Conservation (phyloP, 495 filamentous ascomycete species). For the Jackrogersella multiformis region DNA sequence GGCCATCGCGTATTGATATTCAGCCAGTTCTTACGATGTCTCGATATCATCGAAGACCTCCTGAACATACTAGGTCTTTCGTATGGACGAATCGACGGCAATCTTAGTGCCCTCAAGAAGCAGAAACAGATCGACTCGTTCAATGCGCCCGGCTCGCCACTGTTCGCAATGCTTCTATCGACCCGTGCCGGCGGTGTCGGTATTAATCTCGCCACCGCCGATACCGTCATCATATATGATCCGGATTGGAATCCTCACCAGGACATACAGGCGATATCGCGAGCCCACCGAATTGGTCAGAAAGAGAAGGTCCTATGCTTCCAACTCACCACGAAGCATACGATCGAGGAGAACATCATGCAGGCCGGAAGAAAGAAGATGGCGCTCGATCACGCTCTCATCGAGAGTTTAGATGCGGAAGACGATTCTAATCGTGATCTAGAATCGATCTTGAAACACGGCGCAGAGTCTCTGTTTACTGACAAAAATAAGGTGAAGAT, state of each 20-base stretch:
- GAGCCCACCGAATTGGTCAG: slow-evolving; percentile 95
- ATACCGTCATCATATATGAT: slow-evolving; percentile 98
- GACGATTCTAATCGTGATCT: slow-evolving; percentile 79
- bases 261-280: slow-evolving; percentile 93
- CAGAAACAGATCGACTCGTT: slow-evolving; percentile 93
- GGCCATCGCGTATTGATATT: slow-evolving; percentile 95
- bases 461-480: slow-evolving; percentile 84
- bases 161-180: slow-evolving; percentile 91
- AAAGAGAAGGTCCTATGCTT: slow-evolving; percentile 95
- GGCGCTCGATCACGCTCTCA: slow-evolving; percentile 90
- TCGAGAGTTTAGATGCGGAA: slow-evolving; percentile 84
- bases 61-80: slow-evolving; percentile 72
- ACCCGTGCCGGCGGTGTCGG: slow-evolving; percentile 95
- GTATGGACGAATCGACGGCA: slow-evolving; percentile 88
- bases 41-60: slow-evolving; percentile 93
- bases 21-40: slow-evolving; percentile 90
- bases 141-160: slow-evolving; percentile 81
- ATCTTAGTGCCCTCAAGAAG: slow-evolving; percentile 79
- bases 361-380: slow-evolving; percentile 97
- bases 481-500: slow-evolving; percentile 72
- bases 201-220: slow-evolving; percentile 96
- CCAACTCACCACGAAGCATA: slow-evolving; percentile 87
- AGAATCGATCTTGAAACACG: slow-evolving; percentile 88
- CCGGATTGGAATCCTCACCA: slow-evolving; percentile 99
- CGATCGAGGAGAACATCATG: slow-evolving; percentile 94